Evolutionary conservation across 441 rosid genomes (phyloP).

Genomic region (Melastoma candidum): DNA sequence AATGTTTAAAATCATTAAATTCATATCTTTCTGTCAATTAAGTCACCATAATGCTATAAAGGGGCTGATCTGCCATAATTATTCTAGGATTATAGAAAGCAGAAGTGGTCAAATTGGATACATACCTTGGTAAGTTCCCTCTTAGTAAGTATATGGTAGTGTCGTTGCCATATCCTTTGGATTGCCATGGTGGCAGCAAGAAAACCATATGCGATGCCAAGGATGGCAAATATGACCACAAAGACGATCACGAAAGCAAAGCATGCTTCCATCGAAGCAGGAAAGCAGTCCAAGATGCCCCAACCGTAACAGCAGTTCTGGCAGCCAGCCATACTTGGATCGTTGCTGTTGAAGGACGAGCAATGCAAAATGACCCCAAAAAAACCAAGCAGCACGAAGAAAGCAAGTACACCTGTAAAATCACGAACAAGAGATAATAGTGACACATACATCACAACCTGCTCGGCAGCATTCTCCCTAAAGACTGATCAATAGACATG

Average conservation of each 20-base stretch:
- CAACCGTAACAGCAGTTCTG: conserved; percentile 97
- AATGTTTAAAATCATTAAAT: no score
- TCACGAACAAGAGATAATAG: conserved; percentile 8
- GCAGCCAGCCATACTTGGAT: conserved; percentile 92
- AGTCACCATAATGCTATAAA: no score
- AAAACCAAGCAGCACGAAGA: conserved; percentile 88
- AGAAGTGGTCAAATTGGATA: neutral
- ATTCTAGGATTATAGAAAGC: neutral
- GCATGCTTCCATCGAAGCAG: conserved; percentile 95
- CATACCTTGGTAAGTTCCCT: conserved; percentile 76
- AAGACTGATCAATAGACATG: no score
- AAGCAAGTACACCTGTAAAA: conserved; percentile 65
- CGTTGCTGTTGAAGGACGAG: conserved; percentile 64
- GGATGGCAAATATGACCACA: conserved; percentile 79
- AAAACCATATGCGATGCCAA: conserved; percentile 91
- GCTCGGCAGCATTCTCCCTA: neutral
- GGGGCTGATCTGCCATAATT: neutral
- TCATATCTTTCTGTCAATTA: no score
- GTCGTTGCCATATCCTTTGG: conserved; percentile 95
- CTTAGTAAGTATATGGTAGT: conserved; percentile 89
- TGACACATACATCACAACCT: neutral
- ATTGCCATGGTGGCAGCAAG: conserved; percentile 94
- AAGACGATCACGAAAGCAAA: conserved; percentile 78
- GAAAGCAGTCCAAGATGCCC: conserved; percentile 94
- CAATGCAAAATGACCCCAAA: conserved; percentile 83